Evolutionary conservation across 2,329 filamentous ascomycete genomes (phyloP).

Genomic region (Trichoderma breve): DNA sequence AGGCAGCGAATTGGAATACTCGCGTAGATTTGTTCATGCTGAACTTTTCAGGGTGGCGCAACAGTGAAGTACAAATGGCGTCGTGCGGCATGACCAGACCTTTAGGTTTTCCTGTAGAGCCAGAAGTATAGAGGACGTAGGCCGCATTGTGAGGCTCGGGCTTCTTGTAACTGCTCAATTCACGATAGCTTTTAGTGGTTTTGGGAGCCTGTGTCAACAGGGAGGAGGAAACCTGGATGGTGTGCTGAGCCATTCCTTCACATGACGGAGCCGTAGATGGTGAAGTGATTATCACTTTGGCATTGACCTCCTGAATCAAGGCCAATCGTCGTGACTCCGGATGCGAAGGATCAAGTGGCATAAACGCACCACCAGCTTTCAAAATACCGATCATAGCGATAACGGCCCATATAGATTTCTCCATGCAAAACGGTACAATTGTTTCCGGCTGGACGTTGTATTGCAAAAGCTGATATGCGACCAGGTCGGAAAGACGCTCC

Average conservation of each 20-base stretch:
- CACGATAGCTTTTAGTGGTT: neutral
- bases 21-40: neutral
- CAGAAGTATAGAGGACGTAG: slow-evolving; percentile 25
- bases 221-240: neutral
- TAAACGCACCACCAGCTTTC: slow-evolving; percentile 13
- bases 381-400: slow-evolving; percentile 11
- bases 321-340: neutral
- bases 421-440: slow-evolving; percentile 8
- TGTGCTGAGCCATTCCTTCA: neutral
- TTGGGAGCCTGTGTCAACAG: neutral
- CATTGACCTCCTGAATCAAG: slow-evolving; percentile 18
- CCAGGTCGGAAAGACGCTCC: neutral
- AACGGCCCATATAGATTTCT: slow-evolving; percentile 8
- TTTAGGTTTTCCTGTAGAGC: slow-evolving; percentile 26
- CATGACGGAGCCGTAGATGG: neutral
- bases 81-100: slow-evolving; percentile 19
- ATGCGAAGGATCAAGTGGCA: slow-evolving; percentile 12
- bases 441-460: neutral
- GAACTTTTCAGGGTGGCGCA: neutral
- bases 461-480: slow-evolving; percentile 3
- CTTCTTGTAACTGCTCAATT: neutral
- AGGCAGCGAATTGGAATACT: slow-evolving; percentile 2
- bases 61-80: neutral
- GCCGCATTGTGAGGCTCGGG: slow-evolving; percentile 1
- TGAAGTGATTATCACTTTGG: slow-evolving; percentile 18